Percentiles rank a stretch among this genome's conserved stretches.
phyloP scores from a whole-genome alignment of 495 filamentous ascomycete genomes.

The Aspergillus ellipticus region DNA sequence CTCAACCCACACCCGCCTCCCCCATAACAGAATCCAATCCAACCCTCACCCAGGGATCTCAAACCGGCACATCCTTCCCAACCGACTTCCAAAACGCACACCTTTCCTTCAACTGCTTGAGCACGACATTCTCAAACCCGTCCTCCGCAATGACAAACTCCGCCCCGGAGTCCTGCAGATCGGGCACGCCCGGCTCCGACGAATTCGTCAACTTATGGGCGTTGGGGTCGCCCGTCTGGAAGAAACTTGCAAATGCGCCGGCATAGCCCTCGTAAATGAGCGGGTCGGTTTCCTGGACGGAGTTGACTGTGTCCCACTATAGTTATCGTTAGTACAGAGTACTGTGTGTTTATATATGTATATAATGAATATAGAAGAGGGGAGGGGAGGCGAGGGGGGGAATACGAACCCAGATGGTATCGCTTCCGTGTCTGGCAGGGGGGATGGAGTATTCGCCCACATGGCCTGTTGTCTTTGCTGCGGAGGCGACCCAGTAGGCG shows the following conservation, averaged over 20 bases:
- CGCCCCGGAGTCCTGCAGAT: slow-evolving; percentile 27
- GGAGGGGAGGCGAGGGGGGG: not conserved
- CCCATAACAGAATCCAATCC: not conserved
- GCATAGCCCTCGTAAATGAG: slow-evolving; percentile 55
- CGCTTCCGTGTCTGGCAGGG: slow-evolving; percentile 57
- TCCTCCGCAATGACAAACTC: slow-evolving; percentile 49
- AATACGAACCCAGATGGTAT: slow-evolving; percentile 52
- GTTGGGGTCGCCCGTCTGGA: slow-evolving; percentile 57
- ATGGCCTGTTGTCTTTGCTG: slow-evolving; percentile 42
- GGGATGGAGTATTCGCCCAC: slow-evolving; percentile 56
- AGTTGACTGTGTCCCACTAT: slow-evolving; percentile 56
- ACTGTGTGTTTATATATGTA: not conserved
- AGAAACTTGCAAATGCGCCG: slow-evolving; percentile 57
- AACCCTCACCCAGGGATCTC: too few species aligned
- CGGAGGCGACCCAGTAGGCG: slow-evolving; percentile 51
- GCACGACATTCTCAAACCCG: slow-evolving; percentile 38
- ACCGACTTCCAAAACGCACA: slow-evolving; percentile 55
- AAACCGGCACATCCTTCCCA: slow-evolving; percentile 38
- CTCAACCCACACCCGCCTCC: not conserved
- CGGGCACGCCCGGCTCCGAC: slow-evolving; percentile 43
- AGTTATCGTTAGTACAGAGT: not conserved
- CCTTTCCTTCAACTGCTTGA: slow-evolving; percentile 37
- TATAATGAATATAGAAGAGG: not conserved
- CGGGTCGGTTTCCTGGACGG: slow-evolving; percentile 49
- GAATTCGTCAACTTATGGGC: slow-evolving; percentile 51